Percentiles rank a stretch among this genome's conserved stretches.
Evolutionary conservation across 768 basidiomycete genomes (phyloP).

Genomic region (Ramaria sp.): DNA sequence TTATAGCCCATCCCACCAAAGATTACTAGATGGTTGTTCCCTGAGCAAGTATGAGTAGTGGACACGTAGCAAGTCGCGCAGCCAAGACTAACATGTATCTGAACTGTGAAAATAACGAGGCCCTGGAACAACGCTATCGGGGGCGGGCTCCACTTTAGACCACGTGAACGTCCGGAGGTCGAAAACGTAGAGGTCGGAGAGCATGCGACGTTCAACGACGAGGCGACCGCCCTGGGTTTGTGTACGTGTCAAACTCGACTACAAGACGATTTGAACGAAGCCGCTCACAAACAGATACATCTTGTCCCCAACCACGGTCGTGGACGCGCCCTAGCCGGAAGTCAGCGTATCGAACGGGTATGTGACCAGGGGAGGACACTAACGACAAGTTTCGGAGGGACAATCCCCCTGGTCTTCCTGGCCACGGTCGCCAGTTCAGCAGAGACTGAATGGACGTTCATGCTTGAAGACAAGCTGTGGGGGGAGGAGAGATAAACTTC

Average conservation of each 20-base stretch:
- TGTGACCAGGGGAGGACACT: constrained; percentile 22
- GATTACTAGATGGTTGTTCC: constrained; percentile 84
- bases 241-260: not conserved
- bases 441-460: constrained; percentile 61
- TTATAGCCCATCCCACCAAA: constrained; percentile 94
- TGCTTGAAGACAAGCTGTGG: constrained; percentile 2
- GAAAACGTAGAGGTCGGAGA: constrained; percentile 83
- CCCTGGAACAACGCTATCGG: constrained; percentile 62
- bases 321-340: constrained; percentile 62
- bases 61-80: not conserved
- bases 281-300: constrained; percentile 79
- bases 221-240: constrained; percentile 66
- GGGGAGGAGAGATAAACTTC: not conserved
- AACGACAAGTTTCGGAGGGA: constrained; percentile 82
- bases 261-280: not conserved
- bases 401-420: constrained; percentile 73
- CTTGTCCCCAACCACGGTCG: constrained; percentile 80
- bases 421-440: constrained; percentile 75
- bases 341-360: not conserved
- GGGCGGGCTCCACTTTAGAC: constrained; percentile 51
- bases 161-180: constrained; percentile 75
- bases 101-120: constrained; percentile 94
- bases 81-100: constrained; percentile 53
- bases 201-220: constrained; percentile 80
- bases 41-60: constrained; percentile 24